Conservation (phyloP, 345 rosid species). For the Gossypium raimondii region DNA sequence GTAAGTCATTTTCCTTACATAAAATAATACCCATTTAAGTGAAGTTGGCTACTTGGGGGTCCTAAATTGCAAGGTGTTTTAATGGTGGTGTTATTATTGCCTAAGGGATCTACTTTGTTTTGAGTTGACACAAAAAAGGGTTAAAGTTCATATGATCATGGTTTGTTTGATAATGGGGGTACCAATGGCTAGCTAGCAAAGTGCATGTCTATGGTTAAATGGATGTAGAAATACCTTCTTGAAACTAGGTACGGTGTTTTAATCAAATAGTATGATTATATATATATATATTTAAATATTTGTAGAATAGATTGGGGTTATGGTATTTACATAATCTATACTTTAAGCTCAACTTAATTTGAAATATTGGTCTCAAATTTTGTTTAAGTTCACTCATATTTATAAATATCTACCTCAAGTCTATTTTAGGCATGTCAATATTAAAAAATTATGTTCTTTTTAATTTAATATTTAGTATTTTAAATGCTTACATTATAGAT, state of each 20-base stretch:
- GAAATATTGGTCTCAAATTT: no score
- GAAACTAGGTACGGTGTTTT: not conserved
- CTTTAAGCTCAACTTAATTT: no score
- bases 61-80: slow-evolving; percentile 7
- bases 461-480: no score
- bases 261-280: not conserved
- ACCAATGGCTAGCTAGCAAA: not conserved
- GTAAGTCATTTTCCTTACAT: slow-evolving; percentile 2
- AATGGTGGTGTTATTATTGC: not conserved
- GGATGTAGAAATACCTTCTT: not conserved
- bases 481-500: no score
- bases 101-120: not conserved
- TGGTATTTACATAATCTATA: no score
- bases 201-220: not conserved
- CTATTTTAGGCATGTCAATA: no score
- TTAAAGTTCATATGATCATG: not conserved
- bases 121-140: not conserved
- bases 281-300: no score
- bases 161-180: not conserved
- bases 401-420: no score
- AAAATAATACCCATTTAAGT: not conserved
- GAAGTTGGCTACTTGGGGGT: not conserved
- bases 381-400: no score
- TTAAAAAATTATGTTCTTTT: no score
- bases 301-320: no score